These are phyloP conservation scores for Talaromyces thailandensis DNA, from an alignment of 495 filamentous ascomycete species.

Conservation along the genomic window DNA sequence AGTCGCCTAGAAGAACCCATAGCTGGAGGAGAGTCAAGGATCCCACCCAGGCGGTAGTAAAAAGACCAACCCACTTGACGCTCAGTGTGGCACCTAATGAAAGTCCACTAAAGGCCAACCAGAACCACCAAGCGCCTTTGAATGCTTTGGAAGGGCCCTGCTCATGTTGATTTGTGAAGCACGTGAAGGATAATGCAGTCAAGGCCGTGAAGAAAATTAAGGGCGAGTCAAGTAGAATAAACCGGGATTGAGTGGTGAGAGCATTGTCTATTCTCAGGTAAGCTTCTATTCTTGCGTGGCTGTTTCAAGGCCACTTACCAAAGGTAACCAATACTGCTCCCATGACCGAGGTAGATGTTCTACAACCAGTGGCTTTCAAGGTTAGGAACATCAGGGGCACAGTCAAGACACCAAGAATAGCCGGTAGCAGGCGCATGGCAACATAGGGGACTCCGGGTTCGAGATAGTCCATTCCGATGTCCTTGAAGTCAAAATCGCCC, in stretches of 20 bases:
- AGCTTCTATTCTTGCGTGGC: background rate
- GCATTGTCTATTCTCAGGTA: conserved; percentile 65
- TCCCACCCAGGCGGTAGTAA: conserved; percentile 98
- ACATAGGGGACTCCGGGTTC: conserved; percentile 95
- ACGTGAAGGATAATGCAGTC: conserved; percentile 82
- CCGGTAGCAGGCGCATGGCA: conserved; percentile 90
- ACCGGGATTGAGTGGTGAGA: conserved; percentile 83
- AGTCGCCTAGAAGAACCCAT: conserved; percentile 88
- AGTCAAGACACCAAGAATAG: conserved; percentile 74
- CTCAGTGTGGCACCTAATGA: conserved; percentile 85
- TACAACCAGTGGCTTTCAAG: conserved; percentile 82
- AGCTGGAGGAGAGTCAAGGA: conserved; percentile 83
- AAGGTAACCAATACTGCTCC: conserved; percentile 85
- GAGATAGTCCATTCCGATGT: conserved; percentile 97
- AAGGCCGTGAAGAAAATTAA: conserved; percentile 89
- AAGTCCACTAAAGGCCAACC: conserved; percentile 80
- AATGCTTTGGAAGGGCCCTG: conserved; percentile 83
- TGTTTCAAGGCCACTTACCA: conserved; percentile 38
- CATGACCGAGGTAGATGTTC: conserved; percentile 69
- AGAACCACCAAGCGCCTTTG: conserved; percentile 91
- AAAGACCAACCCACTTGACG: conserved; percentile 97
- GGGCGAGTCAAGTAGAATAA: conserved; percentile 94
- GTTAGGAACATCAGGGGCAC: conserved; percentile 92
- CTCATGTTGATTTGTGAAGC: conserved; percentile 95
- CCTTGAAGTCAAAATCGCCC: conserved; percentile 96